Percentiles rank a stretch among this genome's conserved stretches.
phyloP scores from a whole-genome alignment of 169 alveolate genomes.

The Plasmodium coatneyi region DNA sequence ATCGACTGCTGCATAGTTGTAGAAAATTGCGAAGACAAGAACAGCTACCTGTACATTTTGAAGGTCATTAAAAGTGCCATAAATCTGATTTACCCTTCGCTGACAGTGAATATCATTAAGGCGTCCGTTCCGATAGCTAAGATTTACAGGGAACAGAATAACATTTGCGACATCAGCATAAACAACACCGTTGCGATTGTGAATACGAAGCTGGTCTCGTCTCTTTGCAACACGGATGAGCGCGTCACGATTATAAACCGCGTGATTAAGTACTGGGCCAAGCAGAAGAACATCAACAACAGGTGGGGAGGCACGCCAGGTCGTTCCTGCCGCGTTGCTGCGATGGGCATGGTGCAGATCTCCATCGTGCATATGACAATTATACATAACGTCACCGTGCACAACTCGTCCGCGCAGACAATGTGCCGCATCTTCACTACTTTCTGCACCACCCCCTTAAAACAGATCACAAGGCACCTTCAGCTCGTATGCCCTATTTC shows the following conservation, averaged over 20 bases:
- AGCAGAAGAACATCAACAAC: slow-evolving; percentile 84
- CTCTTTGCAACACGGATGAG: slow-evolving; percentile 78
- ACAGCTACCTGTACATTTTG: slow-evolving; percentile 47
- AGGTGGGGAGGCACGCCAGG: slow-evolving; percentile 27
- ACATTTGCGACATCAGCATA: slow-evolving; percentile 85
- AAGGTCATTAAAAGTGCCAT: slow-evolving; percentile 67
- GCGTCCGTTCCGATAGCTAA: slow-evolving; percentile 87
- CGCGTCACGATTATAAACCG: slow-evolving; percentile 85
- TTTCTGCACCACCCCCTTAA: neutral
- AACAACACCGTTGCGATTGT: slow-evolving; percentile 88
- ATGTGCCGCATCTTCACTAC: neutral
- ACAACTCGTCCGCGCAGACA: neutral
- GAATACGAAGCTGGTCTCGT: slow-evolving; percentile 81
- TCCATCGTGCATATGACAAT: neutral
- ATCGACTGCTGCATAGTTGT: slow-evolving; percentile 71
- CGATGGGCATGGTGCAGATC: neutral
- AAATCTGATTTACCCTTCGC: slow-evolving; percentile 55
- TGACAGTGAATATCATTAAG: slow-evolving; percentile 77
- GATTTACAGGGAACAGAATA: slow-evolving; percentile 76
- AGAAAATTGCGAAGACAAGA: slow-evolving; percentile 70
- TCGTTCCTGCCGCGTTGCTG: slow-evolving; percentile 20
- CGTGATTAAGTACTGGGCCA: slow-evolving; percentile 90
- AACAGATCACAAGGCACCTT: slow-evolving; percentile 81
- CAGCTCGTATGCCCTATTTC: slow-evolving; percentile 87
- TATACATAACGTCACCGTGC: neutral